phyloP scores from a whole-genome alignment of 75 land plant species.

The Selaginella moellendorffii region DNA sequence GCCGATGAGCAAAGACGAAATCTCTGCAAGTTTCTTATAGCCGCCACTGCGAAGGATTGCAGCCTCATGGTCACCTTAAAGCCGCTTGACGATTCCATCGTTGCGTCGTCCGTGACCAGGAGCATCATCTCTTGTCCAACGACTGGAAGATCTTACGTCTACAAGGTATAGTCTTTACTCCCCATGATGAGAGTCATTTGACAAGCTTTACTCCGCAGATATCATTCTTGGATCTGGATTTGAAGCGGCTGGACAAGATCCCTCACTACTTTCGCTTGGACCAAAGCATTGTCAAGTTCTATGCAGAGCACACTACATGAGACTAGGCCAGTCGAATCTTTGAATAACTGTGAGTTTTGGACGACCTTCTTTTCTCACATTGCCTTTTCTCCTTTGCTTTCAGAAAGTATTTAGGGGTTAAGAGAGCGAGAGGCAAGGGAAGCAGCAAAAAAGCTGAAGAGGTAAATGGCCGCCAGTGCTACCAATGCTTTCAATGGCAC shows the following conservation, averaged over 20 bases:
- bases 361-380: too few relatives aligned
- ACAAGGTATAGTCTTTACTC: constrained; percentile 23
- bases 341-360: too few relatives aligned
- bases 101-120: not conserved
- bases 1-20: constrained; percentile 46
- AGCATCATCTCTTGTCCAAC: constrained; percentile 13
- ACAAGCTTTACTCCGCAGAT: constrained; percentile 28
- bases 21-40: constrained; percentile 63
- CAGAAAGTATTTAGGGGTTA: too few relatives aligned
- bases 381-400: too few relatives aligned
- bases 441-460: too few relatives aligned
- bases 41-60: constrained; percentile 93
- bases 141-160: constrained; percentile 13
- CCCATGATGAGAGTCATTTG: not conserved
- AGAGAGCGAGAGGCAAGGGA: too few relatives aligned
- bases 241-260: constrained; percentile 74
- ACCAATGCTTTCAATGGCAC: constrained; percentile 14
- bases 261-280: constrained; percentile 51
- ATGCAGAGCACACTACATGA: not conserved
- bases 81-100: too few relatives aligned
- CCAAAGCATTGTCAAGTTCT: constrained; percentile 44
- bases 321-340: too few relatives aligned
- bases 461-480: too few relatives aligned
- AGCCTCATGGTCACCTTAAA: constrained; percentile 80
- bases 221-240: constrained; percentile 59